A percentile compares a stretch with the other conserved stretches of the same genome.
Evolutionary conservation across 805 yeast species (phyloP).

Genomic region (Pichia eremophila): DNA sequence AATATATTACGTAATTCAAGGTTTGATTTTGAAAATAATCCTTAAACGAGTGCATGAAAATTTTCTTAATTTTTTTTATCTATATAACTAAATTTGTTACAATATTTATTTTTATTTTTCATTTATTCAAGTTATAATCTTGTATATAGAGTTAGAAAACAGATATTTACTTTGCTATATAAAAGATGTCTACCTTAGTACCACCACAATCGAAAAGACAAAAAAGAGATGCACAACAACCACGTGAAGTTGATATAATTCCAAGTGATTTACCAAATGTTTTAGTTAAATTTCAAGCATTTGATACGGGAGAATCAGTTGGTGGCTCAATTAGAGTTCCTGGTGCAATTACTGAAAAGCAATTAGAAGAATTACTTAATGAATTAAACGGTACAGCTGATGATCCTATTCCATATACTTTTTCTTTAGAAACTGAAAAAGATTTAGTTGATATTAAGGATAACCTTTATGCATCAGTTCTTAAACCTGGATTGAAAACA

Average conservation of each 20-base stretch:
- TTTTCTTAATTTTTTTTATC: too few relatives aligned
- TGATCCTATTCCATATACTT: constrained; percentile 86
- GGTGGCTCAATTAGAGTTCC: constrained; percentile 90
- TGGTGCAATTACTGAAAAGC: constrained; percentile 75
- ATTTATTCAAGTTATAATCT: not conserved
- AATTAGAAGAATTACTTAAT: constrained; percentile 80
- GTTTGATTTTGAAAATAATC: too few relatives aligned
- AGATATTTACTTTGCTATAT: not conserved
- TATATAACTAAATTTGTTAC: too few relatives aligned
- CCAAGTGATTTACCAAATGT: constrained; percentile 84
- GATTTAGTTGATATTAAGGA: constrained; percentile 65
- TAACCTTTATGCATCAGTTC: constrained; percentile 67
- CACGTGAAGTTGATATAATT: constrained; percentile 60
- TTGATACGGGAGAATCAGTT: constrained; percentile 80
- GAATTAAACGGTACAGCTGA: constrained; percentile 61
- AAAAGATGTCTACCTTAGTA: constrained; percentile 74
- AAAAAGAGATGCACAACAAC: constrained; percentile 72
- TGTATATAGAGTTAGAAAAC: not conserved
- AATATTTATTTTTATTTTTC: not conserved
- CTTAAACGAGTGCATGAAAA: too few relatives aligned
- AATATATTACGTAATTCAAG: too few relatives aligned
- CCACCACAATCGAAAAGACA: constrained; percentile 94
- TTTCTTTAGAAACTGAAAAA: constrained; percentile 50
- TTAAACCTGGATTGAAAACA: constrained; percentile 78
- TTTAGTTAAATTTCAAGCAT: constrained; percentile 79